Conservation (phyloP, 2,329 filamentous ascomycete species). For the Talaromyces sp. region DNA sequence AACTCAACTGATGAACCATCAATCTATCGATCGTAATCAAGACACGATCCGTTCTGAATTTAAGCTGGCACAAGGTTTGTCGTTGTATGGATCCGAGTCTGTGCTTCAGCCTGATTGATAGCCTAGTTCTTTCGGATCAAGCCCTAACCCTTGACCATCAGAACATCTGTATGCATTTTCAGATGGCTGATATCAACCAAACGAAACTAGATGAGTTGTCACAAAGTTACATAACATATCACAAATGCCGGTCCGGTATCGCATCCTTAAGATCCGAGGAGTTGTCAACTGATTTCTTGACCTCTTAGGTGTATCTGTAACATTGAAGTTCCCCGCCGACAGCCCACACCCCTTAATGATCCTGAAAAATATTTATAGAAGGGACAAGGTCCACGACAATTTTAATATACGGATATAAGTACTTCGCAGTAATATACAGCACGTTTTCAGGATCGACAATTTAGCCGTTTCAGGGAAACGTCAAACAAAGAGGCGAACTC, state of each 20-base stretch:
- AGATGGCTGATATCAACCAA: background rate
- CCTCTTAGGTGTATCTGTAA: background rate
- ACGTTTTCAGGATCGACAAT: background rate
- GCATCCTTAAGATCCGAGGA: background rate
- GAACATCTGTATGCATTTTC: background rate
- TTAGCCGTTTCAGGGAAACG: background rate
- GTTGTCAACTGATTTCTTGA: background rate
- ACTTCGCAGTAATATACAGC: background rate
- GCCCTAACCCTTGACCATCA: background rate
- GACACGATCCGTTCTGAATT: background rate
- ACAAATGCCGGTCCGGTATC: background rate
- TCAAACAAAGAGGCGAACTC: background rate
- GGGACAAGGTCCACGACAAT: background rate
- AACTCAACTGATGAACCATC: background rate
- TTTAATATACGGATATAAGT: background rate
- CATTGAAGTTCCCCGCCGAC: background rate
- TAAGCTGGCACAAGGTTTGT: background rate
- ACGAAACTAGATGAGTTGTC: background rate
- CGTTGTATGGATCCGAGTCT: background rate
- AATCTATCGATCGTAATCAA: background rate
- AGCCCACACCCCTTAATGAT: background rate
- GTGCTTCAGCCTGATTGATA: constrained; percentile 1
- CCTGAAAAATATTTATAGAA: background rate
- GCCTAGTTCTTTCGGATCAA: background rate
- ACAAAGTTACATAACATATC: background rate